Percentiles rank a stretch among this genome's conserved stretches.
Conservation (phyloP, 2,329 filamentous ascomycete genomes). For the Periconia digitata region DNA sequence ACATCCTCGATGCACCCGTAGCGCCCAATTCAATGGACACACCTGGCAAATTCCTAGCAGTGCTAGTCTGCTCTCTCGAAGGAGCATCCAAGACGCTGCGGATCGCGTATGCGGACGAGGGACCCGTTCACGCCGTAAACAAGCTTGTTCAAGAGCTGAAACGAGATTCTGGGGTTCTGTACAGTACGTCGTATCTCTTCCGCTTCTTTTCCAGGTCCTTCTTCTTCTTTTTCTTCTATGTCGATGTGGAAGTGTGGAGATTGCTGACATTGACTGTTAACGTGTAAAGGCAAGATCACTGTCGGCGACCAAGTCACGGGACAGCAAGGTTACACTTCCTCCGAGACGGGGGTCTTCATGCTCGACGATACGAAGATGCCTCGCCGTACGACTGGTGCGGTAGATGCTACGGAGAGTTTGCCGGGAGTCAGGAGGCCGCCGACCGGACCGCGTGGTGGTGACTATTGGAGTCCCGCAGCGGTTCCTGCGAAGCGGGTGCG, state of each 20-base stretch:
- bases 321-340: constrained; percentile 17
- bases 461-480: too few relatives aligned
- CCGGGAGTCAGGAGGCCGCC: background rate
- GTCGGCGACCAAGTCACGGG: constrained; percentile 19
- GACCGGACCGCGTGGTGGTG: too few relatives aligned
- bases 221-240: too few relatives aligned
- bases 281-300: constrained; percentile 9
- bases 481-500: too few relatives aligned
- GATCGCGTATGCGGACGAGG: constrained; percentile 68
- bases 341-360: constrained; percentile 6
- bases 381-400: background rate
- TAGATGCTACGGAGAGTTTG: background rate
- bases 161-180: constrained; percentile 22
- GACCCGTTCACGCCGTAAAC: constrained; percentile 64
- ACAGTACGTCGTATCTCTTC: constrained; percentile 24
- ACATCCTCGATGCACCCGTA: constrained; percentile 4
- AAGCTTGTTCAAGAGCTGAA: constrained; percentile 21
- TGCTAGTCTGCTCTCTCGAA: constrained; percentile 88
- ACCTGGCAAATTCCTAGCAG: constrained; percentile 73
- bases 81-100: constrained; percentile 74
- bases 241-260: background rate
- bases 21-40: too few relatives aligned
- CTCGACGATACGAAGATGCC: background rate
- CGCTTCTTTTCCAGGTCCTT: too few relatives aligned
- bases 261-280: background rate